phyloP scores from a whole-genome alignment of 306 rosid genomes.

The Echinosophora koreensis region DNA sequence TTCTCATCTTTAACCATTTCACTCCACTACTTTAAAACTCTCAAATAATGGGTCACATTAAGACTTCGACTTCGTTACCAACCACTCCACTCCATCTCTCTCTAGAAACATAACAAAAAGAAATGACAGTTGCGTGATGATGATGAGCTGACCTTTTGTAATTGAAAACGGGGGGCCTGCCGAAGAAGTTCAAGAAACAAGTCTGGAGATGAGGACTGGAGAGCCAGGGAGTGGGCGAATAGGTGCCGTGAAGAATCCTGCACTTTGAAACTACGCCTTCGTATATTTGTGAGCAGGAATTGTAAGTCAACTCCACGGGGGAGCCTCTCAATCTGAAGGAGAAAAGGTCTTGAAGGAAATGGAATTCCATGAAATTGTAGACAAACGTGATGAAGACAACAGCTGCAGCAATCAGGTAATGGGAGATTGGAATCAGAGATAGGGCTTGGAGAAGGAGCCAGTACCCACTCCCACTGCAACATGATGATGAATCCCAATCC shows the following conservation, averaged over 20 bases:
- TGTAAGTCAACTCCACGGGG: conserved; percentile 58
- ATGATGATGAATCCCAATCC: conserved; percentile 30
- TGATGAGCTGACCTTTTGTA: conserved; percentile 62
- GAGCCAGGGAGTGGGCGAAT: conserved; percentile 81
- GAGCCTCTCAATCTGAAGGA: conserved; percentile 63
- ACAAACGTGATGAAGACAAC: conserved; percentile 33
- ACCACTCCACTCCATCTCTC: no score
- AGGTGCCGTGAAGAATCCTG: conserved; percentile 74
- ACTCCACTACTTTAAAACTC: no score
- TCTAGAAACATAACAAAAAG: no score
- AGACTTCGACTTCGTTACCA: no score
- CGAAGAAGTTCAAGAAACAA: conserved; percentile 68
- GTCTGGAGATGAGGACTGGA: conserved; percentile 91
- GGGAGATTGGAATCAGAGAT: conserved; percentile 62
- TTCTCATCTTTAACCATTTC: no score
- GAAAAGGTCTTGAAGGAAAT: conserved; percentile 66
- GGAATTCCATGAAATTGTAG: conserved; percentile 80
- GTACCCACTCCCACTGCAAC: conserved; percentile 53
- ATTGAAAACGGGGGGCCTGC: conserved; percentile 74
- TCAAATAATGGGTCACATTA: no score
- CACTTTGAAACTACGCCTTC: conserved; percentile 83
- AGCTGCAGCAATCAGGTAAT: conserved; percentile 52
- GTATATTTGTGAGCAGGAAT: conserved; percentile 61
- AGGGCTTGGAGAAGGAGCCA: conserved; percentile 55
- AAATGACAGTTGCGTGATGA: no score